Evolutionary conservation across 345 rosid genomes (phyloP), one percentile per base, ranked within the genome.

Genomic region (Linum lewisii): DNA sequence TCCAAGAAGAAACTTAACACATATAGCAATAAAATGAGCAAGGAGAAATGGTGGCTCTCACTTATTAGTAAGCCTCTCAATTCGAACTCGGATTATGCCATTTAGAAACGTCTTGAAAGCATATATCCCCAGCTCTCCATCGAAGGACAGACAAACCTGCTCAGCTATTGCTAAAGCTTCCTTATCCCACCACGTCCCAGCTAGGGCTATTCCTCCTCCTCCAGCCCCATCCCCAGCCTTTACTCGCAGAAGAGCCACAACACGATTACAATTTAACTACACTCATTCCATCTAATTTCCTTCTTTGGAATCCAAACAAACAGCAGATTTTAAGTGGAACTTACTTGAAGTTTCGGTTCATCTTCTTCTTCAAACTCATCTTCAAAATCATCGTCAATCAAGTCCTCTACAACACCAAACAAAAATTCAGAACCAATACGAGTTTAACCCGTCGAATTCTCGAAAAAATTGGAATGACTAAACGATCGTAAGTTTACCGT

Each of bases 161-260:
- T 83, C 81, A 21, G 88, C 90, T 69, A 86, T 70, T 6, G 74
- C 32, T 22, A 92, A 71, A 51, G 88, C 96, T 77, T 84, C 83
- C 70, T 86, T 83, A 49, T 92, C 98, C 96, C 96, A 84, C 81
- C 79, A 64, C 53, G 90, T 83, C 59, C 98, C 95, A 11, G 87
- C 88, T 11, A 88, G 81, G 29, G 84, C 73, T 54, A 88, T 74
- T 42, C 98, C 93, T 61, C 96, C 96, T 71, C 98, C 96, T 20
- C 79, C 90, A 47, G 72, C 76, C 59, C 96, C 98, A 78, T 92
- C 95, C 62, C 95, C 96, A 54, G 60, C 83, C 98, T 92, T 68
- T 62, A 63, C 34, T 29, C 34, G 4, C 49, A 62, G 19, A 54
- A 13, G 24, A 34, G 16, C 18, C 53, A 64, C n/a, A 64, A 42